Base-by-base conservation (phyloP, 805 yeast species). In the Blastobotrys peoriensis region DNA sequence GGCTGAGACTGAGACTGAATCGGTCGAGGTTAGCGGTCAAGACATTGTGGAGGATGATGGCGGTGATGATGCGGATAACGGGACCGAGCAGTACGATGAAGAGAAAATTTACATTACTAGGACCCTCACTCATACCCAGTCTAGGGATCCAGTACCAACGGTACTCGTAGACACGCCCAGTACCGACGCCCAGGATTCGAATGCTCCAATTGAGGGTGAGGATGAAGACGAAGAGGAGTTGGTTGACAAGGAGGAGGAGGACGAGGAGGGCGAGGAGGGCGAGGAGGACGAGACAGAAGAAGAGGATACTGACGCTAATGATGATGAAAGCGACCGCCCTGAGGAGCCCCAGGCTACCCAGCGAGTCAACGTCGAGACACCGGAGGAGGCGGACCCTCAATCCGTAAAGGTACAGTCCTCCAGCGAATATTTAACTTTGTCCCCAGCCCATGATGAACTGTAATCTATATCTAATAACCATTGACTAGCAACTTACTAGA, bases 11-110 rank as follows among this genome's bases (percentile, higher is more conserved):
- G 55, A 46, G 19, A 53, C 46, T 8, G 60, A 53, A 13, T 63
- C 61, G 4, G 68, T 65, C 16, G 68, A 59, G 2, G 71, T 66
- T 4, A 74, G 65, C 3, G 75, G 65, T 2, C 70, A 65, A 2
- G 74, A 67, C 13, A 8, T 8, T 33, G 70, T 66, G 3, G 76
- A 69, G 8, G 43, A 21, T n/a, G 46, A 35, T 3, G 44, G 34
- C 9, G 39, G 33, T 4, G 48, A 38, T 3, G 43, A 46, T 2
- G 43, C 34, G 2, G 47, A 33, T 2, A 38, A 38, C 5, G 45
- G 37, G 16, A 34, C 17, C 5, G 40, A 40, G n/a, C 27, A 25
- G 9, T 40, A 42, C 13, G 16, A 4, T n/a, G 45, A 42, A 17
- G 34, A 13, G 16, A n/a, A 17, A 15, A 27, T 38, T 17, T 33